Evolutionary conservation across 768 basidiomycete species (phyloP), one percentile per base, ranked within the genome.

Genomic region (Nevesoporus exiguus): DNA sequence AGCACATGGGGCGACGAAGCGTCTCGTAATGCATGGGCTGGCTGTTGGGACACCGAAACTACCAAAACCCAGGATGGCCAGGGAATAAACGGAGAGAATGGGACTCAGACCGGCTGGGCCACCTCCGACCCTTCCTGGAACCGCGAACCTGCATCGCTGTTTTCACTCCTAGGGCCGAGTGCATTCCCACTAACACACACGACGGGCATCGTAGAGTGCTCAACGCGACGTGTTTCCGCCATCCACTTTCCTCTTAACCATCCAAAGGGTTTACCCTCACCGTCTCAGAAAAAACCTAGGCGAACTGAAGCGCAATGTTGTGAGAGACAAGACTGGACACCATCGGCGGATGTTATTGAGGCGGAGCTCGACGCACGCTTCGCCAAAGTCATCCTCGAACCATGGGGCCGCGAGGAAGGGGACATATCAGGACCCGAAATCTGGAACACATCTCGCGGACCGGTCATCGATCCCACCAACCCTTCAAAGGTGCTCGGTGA

Each of bases 121-220:
- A 57, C 61, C 44, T 14, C 48, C 24, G 44, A 56, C 29, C 51
- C 68, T 3, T 55, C 68, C 2, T 72, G 69, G 69, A 55, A 19
- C n/a, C 58, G 55, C 17, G 62, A 66, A 7, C 33, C 55, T 10
- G 10, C 47, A 4, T 59, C 65, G n/a, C 65, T 83, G 34, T 51
- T 73, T 39, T 59, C 70, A 5, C 62, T 81, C 39, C 67, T 89
- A 6, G 88, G 85, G 0, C 80, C 81, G 3, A 81, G 79, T 13
- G 65, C 69, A 7, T 68, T 89, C 33, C 81, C 86, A 0, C 60
- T 79, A 49, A 86, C 87, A 0, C 86, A 89, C 61, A 77, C 74
- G 6, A 74, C 83, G 2, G 86, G 85, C 9, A 69, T 88, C 45
- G 80, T 87, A 49, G 88, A 90, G 68, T 77, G 73, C 31, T 84